Evolutionary conservation across 345 rosid species (phyloP), one percentile per base, ranked within the genome.

Genomic region (Odontarrhena argentea): DNA sequence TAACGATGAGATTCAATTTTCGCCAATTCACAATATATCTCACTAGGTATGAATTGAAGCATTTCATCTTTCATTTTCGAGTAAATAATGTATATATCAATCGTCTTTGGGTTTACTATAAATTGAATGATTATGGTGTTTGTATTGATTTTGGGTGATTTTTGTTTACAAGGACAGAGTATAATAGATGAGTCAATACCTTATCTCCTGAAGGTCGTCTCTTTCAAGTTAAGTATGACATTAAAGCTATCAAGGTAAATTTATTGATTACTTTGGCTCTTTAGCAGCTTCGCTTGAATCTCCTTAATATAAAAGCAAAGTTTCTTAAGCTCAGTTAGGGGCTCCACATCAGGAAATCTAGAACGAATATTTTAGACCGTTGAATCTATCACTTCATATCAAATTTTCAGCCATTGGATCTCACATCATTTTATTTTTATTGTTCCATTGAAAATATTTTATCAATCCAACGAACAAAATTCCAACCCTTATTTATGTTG

Each of bases 151-250:
- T 50, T 38, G 45, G 35, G 28, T 73, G 22, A 18, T 18, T 18
- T 0, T 18, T 18, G 22, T 18, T 18, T 8, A 46, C 9, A 75
- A 91, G 97, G 89, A 91, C 94, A 15, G 97, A 91, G 89, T 91
- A 91, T 71, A 96, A 91, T 56, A 81, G 97, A 77, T 94, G 97
- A 63, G 97, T 91, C 35, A 91, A 91, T 83, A 91, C 97, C 49
- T 91, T 91, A 81, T 91, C 97, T 60, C 96, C 96, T 0, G 96
- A 91, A 76, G 97, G 97, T 12, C 69, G 97, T 69, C 75, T 91
- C 57, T 91, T 91, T 76, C 97, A 91, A 67, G 97, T 91, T 34
- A 96, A 91, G 71, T 91, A 91, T 77, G 97, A 96, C 35, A 91
- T 91, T 68, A 94, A 91, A 76, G 96, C 97, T 58, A 88, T 91